Evolutionary conservation across 78 protist genomes (phyloP).

Genomic region (Capsaspora owczarzaki): DNA sequence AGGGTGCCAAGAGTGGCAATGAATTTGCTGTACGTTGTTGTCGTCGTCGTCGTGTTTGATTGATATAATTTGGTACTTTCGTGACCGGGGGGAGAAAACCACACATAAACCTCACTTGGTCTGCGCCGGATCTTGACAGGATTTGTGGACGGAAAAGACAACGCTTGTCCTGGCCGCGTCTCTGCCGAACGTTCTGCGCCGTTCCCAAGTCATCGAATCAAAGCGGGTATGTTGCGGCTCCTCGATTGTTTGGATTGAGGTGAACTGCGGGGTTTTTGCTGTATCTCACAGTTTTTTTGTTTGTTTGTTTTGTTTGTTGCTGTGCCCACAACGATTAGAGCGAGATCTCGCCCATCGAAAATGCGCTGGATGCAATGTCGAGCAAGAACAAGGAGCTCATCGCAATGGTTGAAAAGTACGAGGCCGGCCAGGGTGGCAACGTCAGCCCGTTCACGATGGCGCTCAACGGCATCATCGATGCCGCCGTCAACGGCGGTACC

Average conservation of each 20-base stretch:
- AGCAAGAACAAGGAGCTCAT: conserved; percentile 47
- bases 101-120: too few relatives aligned
- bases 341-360: conserved; percentile 41
- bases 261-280: background rate
- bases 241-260: background rate
- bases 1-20: conserved; percentile 32
- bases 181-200: conserved; percentile 53
- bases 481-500: conserved; percentile 70
- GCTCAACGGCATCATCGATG: conserved; percentile 63
- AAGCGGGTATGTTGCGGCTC: background rate
- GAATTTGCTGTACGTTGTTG: conserved; percentile 40
- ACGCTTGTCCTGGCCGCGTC: conserved; percentile 26
- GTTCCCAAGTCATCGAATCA: conserved; percentile 31
- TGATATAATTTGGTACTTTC: background rate
- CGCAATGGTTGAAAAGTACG: conserved; percentile 4
- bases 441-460: conserved; percentile 62
- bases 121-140: too few relatives aligned
- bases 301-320: background rate
- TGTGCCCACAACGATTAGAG: background rate
- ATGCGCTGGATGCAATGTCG: conserved; percentile 47
- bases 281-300: background rate
- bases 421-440: conserved; percentile 25
- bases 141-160: conserved; percentile 54
- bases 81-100: too few relatives aligned
- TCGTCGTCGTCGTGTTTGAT: background rate